Percentiles rank a stretch among this genome's conserved stretches.
Evolutionary conservation across 2,329 filamentous ascomycete species (phyloP).

Genomic region (Aspergillus candidus): DNA sequence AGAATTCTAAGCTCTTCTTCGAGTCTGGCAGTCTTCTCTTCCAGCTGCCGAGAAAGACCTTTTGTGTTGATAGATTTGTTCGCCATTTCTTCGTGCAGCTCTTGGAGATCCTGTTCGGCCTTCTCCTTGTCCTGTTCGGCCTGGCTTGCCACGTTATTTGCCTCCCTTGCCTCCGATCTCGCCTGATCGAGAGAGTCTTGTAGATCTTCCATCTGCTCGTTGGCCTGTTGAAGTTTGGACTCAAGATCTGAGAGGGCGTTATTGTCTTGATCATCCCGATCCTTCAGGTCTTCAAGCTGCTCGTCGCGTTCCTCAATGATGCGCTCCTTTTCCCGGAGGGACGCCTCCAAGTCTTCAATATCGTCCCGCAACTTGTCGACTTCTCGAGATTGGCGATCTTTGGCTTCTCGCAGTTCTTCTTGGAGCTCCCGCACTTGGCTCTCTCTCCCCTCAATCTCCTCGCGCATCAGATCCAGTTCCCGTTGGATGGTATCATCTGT

Average conservation of each 20-base stretch:
- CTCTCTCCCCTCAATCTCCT: constrained; percentile 47
- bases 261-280: constrained; percentile 39
- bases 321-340: constrained; percentile 69
- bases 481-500: constrained; percentile 63
- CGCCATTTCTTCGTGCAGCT: constrained; percentile 68
- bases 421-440: constrained; percentile 33
- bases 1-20: constrained; percentile 59
- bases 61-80: constrained; percentile 74
- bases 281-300: constrained; percentile 62
- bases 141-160: constrained; percentile 42
- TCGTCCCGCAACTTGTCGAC: constrained; percentile 65
- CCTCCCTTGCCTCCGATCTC: constrained; percentile 31
- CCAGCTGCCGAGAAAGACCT: constrained; percentile 66
- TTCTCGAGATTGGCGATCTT: constrained; percentile 51
- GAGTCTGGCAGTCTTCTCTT: constrained; percentile 62
- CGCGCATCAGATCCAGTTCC: constrained; percentile 49
- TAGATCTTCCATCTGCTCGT: constrained; percentile 39
- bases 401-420: constrained; percentile 53
- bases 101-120: constrained; percentile 51
- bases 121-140: constrained; percentile 48
- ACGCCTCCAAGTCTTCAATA: constrained; percentile 68
- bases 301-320: constrained; percentile 68
- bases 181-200: constrained; percentile 38
- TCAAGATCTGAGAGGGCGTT: constrained; percentile 43
- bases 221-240: constrained; percentile 44